Base-by-base conservation (phyloP, 2,329 filamentous ascomycete species). In the Claviceps humidiphila region DNA sequence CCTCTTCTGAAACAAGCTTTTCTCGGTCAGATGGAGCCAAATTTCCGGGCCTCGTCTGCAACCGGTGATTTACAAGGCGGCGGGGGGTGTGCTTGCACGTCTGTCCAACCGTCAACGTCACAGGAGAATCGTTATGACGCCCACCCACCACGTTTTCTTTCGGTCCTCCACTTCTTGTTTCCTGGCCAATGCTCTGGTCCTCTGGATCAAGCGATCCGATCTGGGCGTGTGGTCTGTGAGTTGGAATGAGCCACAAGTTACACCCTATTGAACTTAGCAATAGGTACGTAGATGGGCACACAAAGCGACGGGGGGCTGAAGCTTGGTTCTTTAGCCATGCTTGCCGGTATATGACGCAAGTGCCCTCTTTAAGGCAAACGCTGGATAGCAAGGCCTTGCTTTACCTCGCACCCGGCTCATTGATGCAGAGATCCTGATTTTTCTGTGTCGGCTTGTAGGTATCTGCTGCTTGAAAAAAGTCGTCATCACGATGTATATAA, bases 301-400 rank as follows among this genome's bases (percentile, higher is more conserved):
- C 24, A 9, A 34, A 30, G n/a, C n/a, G 40, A 22, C 26, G 16
- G 40, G 1, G 34, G 34, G 17, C 4, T 3, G 40, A 48, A 50
- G 42, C 48, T 42, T 30, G 48, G 44, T 42, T 26, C 39, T 13
- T n/a, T 24, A 38, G 44, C 49, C 50, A 46, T 37, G 41, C 34
- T 49, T 17, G 38, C 42, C 24, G 34, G 44, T 24, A 41, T 17
- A 55, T 55, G 53, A 55, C 53, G 51, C 50, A 54, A 52, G 34
- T 14, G 47, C 17, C 5, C 38, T 20, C 14, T n/a, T 14, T 9
- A 16, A 7, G 14, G 20, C 26, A 38, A 49, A 46, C 38, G 20
- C 22, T 47, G 30, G 49, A 40, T 9, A 43, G 42, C n/a, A 37
- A 41, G 17, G 24, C 50, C 38, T 37, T 46, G 34, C 13, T 37